Evolutionary conservation across 257 asterid genomes (phyloP).

Genomic region (Solanum bukasovii): DNA sequence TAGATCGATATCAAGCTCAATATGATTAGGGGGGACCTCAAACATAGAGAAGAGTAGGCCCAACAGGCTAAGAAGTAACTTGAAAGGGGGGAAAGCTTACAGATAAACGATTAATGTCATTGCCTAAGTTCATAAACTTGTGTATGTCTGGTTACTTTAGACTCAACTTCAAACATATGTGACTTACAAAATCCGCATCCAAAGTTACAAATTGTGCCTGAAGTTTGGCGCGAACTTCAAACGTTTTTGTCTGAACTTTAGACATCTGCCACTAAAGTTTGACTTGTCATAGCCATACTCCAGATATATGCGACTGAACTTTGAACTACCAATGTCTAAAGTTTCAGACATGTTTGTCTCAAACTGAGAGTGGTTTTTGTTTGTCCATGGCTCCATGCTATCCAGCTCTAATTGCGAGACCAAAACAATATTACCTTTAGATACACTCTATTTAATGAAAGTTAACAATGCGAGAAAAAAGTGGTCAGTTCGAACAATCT

Average conservation of each 20-base stretch:
- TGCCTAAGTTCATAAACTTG: background rate
- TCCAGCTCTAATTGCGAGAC: background rate
- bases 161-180: background rate
- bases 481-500: background rate
- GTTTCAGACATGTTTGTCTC: background rate
- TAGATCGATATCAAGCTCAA: background rate
- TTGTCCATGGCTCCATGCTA: background rate
- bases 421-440: background rate
- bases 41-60: background rate
- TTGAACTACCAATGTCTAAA: background rate
- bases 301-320: background rate
- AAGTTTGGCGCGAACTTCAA: background rate
- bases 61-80: background rate
- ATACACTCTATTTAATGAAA: background rate
- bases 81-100: background rate
- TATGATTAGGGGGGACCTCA: background rate
- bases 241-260: background rate
- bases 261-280: background rate
- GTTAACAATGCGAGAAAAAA: background rate
- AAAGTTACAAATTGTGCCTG: background rate
- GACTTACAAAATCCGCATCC: background rate
- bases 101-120: background rate
- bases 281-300: background rate
- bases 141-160: background rate
- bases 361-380: background rate